Evolutionary conservation across 2,329 filamentous ascomycete genomes (phyloP).

Genomic region (Fusarium papillatum): DNA sequence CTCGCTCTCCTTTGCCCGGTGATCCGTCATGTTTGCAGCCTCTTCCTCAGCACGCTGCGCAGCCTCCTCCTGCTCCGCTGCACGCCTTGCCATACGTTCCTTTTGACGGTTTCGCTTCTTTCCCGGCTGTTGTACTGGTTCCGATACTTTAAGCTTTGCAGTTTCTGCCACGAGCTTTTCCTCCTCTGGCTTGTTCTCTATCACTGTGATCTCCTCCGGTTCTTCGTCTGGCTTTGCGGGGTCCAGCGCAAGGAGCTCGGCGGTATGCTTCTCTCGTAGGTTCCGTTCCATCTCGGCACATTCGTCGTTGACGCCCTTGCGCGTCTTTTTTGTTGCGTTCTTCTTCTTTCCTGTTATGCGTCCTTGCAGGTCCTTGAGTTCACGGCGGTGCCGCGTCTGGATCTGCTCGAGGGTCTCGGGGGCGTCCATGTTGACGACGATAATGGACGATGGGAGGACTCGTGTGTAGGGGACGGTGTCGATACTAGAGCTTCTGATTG

Average conservation of each 20-base stretch:
- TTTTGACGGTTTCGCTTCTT: conserved; percentile 94
- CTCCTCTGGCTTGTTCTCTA: conserved; percentile 16
- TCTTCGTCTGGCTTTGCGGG: conserved; percentile 38
- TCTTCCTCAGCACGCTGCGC: conserved; percentile 79
- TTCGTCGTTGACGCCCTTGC: conserved; percentile 81
- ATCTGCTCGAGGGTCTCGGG: conserved; percentile 79
- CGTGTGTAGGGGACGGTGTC: background rate
- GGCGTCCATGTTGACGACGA: conserved; percentile 42
- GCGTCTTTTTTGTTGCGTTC: conserved; percentile 90
- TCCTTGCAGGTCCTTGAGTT: conserved; percentile 87
- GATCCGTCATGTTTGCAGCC: conserved; percentile 80
- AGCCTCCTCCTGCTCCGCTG: conserved; percentile 84
- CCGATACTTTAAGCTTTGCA: conserved; percentile 38
- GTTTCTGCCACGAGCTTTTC: conserved; percentile 34
- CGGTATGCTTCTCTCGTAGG: conserved; percentile 75
- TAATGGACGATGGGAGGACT: background rate
- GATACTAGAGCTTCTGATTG: background rate
- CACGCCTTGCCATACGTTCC: conserved; percentile 88
- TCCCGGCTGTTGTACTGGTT: conserved; percentile 41
- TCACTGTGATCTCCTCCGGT: conserved; percentile 21
- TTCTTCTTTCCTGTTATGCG: conserved; percentile 97
- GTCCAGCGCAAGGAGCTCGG: conserved; percentile 65
- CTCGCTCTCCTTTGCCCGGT: conserved; percentile 76
- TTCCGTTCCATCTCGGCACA: conserved; percentile 79
- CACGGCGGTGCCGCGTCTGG: conserved; percentile 86